These are phyloP conservation scores for Apiotrichum sp. DNA, from an alignment of 1,284 basidiomycete species.

Conservation along the genomic window DNA sequence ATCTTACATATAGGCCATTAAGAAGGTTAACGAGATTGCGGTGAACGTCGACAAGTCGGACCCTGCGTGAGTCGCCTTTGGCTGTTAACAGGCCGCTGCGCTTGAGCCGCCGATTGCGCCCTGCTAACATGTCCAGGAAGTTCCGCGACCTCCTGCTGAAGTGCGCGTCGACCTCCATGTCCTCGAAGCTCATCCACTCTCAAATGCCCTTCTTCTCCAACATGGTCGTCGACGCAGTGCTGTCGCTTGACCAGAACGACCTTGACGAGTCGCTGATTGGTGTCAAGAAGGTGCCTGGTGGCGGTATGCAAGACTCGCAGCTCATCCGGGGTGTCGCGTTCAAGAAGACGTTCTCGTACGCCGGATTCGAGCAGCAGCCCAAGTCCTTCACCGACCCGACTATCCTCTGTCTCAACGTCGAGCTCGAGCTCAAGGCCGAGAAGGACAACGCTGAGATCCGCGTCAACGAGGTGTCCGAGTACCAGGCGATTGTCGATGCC, in stretches of 20 bases:
- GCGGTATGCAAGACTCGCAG: slow-evolving; percentile 93
- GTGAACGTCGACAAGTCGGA: slow-evolving; percentile 85
- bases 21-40: slow-evolving; percentile 83
- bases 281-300: slow-evolving; percentile 98
- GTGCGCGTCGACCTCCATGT: slow-evolving; percentile 98
- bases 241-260: slow-evolving; percentile 84
- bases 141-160: slow-evolving; percentile 93
- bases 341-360: slow-evolving; percentile 99
- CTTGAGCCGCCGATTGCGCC: neutral
- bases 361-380: slow-evolving; percentile 98
- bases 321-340: slow-evolving; percentile 88
- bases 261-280: slow-evolving; percentile 96
- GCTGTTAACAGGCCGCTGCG: neutral
- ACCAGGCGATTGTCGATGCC: slow-evolving; percentile 98
- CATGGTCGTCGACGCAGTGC: slow-evolving; percentile 98
- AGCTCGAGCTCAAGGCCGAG: slow-evolving; percentile 98
- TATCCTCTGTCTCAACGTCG: slow-evolving; percentile 92
- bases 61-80: slow-evolving; percentile 60
- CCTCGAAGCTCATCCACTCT: slow-evolving; percentile 97
- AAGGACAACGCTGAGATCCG: slow-evolving; percentile 99
- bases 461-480: slow-evolving; percentile 92
- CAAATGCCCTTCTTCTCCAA: slow-evolving; percentile 98
- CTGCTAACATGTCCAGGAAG: slow-evolving; percentile 52
- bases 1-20: slow-evolving; percentile 60
- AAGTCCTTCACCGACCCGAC: slow-evolving; percentile 86